Conservation (phyloP, 257 asterid species). For the Lycium ferocissimum region DNA sequence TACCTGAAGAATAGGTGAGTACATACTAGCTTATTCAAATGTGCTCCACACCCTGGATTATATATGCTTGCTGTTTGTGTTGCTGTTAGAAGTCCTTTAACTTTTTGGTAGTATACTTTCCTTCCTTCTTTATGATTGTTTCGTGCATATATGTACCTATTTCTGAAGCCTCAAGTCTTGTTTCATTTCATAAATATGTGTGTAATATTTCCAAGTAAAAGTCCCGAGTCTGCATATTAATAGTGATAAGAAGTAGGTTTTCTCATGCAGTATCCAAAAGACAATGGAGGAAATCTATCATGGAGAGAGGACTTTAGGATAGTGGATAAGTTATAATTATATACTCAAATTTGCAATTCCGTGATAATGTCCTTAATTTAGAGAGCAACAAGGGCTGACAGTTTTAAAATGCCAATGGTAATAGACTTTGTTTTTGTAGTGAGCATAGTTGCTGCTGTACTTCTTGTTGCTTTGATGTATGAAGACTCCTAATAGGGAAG, state of each 20-base stretch:
- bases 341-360: constrained; percentile 6
- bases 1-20: constrained; percentile 57
- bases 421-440: neutral
- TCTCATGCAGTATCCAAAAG: constrained; percentile 11
- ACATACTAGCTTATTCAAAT: neutral
- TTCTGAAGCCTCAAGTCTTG: neutral
- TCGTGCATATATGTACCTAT: neutral
- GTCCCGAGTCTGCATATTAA: neutral
- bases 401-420: neutral
- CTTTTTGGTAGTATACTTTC: neutral
- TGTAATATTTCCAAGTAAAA: neutral
- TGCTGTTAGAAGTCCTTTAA: neutral
- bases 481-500: neutral
- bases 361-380: neutral
- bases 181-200: neutral
- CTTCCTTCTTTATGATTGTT: neutral
- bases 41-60: neutral
- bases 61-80: constrained; percentile 17
- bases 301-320: neutral
- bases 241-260: neutral
- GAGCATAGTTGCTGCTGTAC: neutral
- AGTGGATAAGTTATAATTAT: neutral
- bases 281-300: neutral
- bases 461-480: neutral
- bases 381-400: neutral